Evolutionary conservation across 1,284 basidiomycete species (phyloP), one percentile per base, ranked within the genome.

Genomic region (Malassezia arunalokei): DNA sequence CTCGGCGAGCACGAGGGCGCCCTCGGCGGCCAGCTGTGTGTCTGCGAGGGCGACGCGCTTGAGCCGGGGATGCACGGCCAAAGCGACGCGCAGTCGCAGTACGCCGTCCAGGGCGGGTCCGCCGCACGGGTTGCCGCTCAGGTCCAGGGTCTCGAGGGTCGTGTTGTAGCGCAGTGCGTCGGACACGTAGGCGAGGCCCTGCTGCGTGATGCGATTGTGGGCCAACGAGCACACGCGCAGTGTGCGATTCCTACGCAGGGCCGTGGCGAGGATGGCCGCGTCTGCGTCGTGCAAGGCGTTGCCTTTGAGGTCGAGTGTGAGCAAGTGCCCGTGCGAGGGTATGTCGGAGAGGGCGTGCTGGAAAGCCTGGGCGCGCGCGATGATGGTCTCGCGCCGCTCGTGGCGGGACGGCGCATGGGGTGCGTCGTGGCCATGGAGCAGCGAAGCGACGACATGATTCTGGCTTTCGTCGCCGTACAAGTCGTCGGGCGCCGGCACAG

Each of bases 81-180:
- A 91, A 0, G 90, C 86, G 0, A 87, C 88, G 8, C 91, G 62
- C 12, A 73, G 59, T n/a, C 62, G 59, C 40, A 48, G 58, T 66
- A 90, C 86, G 29, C 90, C 89, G 71, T 91, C 87, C 7, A 91
- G 74, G 15, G 79, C 79, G 1, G 89, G 86, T 0, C 89, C 88
- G 56, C 82, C 86, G 68, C 92, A 96, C 0, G 90, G 90, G 71
- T 98, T 98, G 66, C 83, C 83, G 73, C 84, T 87, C 47, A 98
- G 73, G 73, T 98, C 91, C 2, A 98, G 80, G 1, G 90, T 96
- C 73, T 96, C 92, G 20, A 99, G 77, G 43, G 83, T 84, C 3
- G 86, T 82, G 66, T 98, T 96, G 74, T 92, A 94, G 83, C 94
- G 94, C 73, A 98, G 76, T 11, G 89, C 86, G 73, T 96, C 92